phyloP scores from a whole-genome alignment of 805 yeast species.

The Starmera caribaea region DNA sequence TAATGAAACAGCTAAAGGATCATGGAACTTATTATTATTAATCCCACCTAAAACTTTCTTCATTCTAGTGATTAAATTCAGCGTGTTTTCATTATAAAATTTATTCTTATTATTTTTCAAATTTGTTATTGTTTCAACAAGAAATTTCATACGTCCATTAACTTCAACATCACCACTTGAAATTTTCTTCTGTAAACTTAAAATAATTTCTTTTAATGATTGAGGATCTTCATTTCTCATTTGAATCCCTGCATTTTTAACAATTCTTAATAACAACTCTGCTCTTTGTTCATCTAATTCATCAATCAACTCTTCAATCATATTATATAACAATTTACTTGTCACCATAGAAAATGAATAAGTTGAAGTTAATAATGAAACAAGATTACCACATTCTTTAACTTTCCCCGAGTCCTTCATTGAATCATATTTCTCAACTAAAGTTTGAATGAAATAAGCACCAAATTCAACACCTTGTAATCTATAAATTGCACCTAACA shows the following conservation, averaged over 20 bases:
- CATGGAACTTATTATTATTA: conserved; percentile 37
- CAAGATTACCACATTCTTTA: conserved; percentile 53
- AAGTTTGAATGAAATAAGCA: conserved; percentile 69
- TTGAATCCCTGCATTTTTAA: conserved; percentile 72
- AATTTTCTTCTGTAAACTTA: conserved; percentile 34
- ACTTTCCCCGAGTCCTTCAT: conserved; percentile 28
- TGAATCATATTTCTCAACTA: conserved; percentile 61
- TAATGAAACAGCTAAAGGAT: conserved; percentile 76
- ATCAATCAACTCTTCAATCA: conserved; percentile 44
- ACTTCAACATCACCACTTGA: conserved; percentile 23
- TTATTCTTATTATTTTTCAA: conserved; percentile 79
- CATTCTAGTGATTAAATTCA: conserved; percentile 44
- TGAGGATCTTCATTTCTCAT: conserved; percentile 86
- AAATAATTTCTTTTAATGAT: conserved; percentile 71
- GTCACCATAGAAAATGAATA: conserved; percentile 73
- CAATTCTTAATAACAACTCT: conserved; percentile 63
- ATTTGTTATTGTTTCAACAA: conserved; percentile 77
- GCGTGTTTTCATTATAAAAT: conserved; percentile 37
- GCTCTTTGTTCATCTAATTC: conserved; percentile 63
- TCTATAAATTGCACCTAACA: conserved; percentile 65
- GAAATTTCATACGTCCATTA: conserved; percentile 64
- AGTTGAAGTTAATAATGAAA: conserved; percentile 66
- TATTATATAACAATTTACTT: conserved; percentile 66
- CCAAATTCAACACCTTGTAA: conserved; percentile 84
- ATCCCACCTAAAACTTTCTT: conserved; percentile 54